These are phyloP conservation scores for Hericium erinaceus DNA, from an alignment of 768 basidiomycete genomes.

Conservation along the genomic window DNA sequence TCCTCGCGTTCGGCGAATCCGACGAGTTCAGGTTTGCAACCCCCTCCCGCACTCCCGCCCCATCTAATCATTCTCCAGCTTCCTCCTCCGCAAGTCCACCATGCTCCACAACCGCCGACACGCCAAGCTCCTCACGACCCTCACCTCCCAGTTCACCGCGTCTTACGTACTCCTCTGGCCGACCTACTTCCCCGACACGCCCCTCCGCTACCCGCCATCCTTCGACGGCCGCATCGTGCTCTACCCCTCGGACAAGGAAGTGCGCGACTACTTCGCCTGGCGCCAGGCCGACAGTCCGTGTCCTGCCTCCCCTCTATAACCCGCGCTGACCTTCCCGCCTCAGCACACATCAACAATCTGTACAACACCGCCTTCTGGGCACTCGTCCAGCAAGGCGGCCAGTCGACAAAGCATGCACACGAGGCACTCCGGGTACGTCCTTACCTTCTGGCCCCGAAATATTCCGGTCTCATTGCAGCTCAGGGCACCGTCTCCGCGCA, in stretches of 20 bases:
- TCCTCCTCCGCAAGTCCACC: constrained; percentile 71
- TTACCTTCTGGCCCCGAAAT: not conserved
- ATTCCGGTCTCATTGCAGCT: not conserved
- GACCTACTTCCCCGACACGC: constrained; percentile 61
- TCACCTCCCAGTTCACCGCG: constrained; percentile 86
- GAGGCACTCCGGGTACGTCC: constrained; percentile 56
- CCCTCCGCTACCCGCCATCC: constrained; percentile 75
- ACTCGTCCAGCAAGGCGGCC: constrained; percentile 73
- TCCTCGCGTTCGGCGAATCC: constrained; percentile 90
- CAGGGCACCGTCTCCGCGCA: constrained; percentile 85
- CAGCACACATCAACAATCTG: constrained; percentile 96
- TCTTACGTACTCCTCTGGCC: constrained; percentile 85
- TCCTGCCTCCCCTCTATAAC: constrained; percentile 2
- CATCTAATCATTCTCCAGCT: constrained; percentile 42
- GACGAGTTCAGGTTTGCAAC: constrained; percentile 82
- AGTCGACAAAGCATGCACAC: constrained; percentile 76
- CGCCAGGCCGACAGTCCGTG: constrained; percentile 87
- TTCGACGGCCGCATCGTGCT: constrained; percentile 87
- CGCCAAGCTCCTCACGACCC: constrained; percentile 77
- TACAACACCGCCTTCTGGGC: constrained; percentile 98
- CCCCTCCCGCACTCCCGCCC: not conserved
- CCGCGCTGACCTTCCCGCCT: constrained; percentile 1
- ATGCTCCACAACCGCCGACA: constrained; percentile 76
- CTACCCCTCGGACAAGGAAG: constrained; percentile 63
- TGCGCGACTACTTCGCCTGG: constrained; percentile 94